A percentile compares a stretch with the other conserved stretches of the same genome.
These are phyloP conservation scores for Paramyrothecium sp. DNA, from an alignment of 2,329 filamentous ascomycete genomes.

Conservation along the genomic window DNA sequence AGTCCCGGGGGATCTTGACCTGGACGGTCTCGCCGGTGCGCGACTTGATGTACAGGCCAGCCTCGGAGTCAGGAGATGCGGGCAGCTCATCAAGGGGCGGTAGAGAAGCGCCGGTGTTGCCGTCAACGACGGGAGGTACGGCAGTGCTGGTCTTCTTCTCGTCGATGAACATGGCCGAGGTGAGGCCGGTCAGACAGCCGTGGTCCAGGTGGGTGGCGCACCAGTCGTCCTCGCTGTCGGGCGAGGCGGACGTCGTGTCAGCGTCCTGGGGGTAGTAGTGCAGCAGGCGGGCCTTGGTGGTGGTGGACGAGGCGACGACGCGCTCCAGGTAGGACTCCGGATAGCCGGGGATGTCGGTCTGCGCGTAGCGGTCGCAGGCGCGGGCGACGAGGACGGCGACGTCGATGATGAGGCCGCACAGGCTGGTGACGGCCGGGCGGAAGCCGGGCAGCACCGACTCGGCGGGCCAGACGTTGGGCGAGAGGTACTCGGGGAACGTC, in stretches of 20 bases:
- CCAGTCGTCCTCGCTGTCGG: constrained; percentile 77
- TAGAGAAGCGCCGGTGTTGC: constrained; percentile 25
- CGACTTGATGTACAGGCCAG: constrained; percentile 92
- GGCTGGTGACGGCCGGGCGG: constrained; percentile 65
- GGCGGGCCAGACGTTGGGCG: constrained; percentile 84
- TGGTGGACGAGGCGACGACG: constrained; percentile 81
- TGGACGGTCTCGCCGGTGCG: constrained; percentile 81
- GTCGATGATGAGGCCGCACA: constrained; percentile 86
- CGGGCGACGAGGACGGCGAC: constrained; percentile 83
- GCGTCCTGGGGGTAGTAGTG: constrained; percentile 80
- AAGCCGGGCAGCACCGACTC: constrained; percentile 72
- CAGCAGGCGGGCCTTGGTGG: constrained; percentile 85
- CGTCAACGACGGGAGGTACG: constrained; percentile 20
- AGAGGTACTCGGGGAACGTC: constrained; percentile 83
- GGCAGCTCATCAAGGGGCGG: constrained; percentile 68
- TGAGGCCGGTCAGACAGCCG: constrained; percentile 90
- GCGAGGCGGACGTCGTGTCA: constrained; percentile 28
- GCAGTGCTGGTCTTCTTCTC: constrained; percentile 51
- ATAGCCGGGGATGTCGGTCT: constrained; percentile 75
- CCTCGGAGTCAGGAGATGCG: constrained; percentile 74
- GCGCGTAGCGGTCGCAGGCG: constrained; percentile 86
- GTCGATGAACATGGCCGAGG: constrained; percentile 94
- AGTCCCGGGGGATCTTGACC: constrained; percentile 86
- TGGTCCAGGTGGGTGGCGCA: constrained; percentile 90
- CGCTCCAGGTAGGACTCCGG: constrained; percentile 77